Evolutionary conservation across 2,329 filamentous ascomycete species (phyloP).

Genomic region (Xylariales sp.): DNA sequence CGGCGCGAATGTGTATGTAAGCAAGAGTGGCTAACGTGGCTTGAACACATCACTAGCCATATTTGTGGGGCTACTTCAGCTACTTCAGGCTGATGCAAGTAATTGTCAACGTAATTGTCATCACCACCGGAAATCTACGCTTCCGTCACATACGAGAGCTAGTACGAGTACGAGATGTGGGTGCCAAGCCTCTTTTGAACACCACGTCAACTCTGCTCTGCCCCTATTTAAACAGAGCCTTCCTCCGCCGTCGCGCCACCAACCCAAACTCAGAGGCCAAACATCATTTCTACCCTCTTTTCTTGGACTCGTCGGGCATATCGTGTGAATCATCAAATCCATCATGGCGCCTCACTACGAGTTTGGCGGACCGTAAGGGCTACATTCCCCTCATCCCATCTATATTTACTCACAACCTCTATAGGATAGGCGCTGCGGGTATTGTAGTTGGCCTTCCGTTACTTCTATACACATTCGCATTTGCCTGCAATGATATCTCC

Average conservation of each 20-base stretch:
- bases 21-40: not conserved
- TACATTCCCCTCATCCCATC: not conserved
- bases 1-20: not conserved
- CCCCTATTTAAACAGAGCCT: conserved; percentile 26
- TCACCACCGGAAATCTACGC: conserved; percentile 23
- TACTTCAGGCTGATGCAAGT: not conserved
- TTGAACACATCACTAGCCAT: not conserved
- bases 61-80: not conserved
- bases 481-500: conserved; percentile 91
- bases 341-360: conserved; percentile 39
- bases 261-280: not conserved
- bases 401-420: conserved; percentile 23
- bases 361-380: conserved; percentile 44
- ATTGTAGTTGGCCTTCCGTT: conserved; percentile 86
- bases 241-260: conserved; percentile 2
- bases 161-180: conserved; percentile 33
- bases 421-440: conserved; percentile 77
- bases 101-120: conserved; percentile 37
- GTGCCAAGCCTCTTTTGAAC: conserved; percentile 24
- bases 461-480: conserved; percentile 81
- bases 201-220: not conserved
- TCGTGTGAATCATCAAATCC: conserved; percentile 3
- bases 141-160: conserved; percentile 34
- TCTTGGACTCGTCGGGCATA: conserved; percentile 1
- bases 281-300: not conserved